Conservation (phyloP, 768 basidiomycete species). For the Rhodotorula babjevae region DNA sequence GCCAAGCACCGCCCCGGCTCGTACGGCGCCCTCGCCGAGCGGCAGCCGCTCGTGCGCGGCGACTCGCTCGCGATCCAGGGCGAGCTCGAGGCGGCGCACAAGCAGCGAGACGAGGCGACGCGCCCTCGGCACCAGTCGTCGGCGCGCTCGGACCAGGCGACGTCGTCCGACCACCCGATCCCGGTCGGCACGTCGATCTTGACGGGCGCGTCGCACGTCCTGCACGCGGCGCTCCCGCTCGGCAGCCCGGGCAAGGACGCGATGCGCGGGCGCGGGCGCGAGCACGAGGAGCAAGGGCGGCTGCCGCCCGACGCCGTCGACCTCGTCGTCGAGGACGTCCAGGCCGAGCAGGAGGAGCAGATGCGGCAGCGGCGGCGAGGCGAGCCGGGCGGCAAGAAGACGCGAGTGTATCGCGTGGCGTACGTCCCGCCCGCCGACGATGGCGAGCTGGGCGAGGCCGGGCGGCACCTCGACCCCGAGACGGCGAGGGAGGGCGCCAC, state of each 20-base stretch:
- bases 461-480: not conserved
- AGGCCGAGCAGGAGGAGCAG: conserved; percentile 55
- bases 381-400: conserved; percentile 51
- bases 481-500: not conserved
- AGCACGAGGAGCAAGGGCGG: conserved; percentile 30
- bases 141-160: not conserved
- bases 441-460: not conserved
- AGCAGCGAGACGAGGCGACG: not conserved
- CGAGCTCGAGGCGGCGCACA: not conserved
- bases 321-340: conserved; percentile 67
- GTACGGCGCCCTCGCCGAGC: conserved; percentile 32
- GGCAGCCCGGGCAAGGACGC: not conserved
- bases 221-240: conserved; percentile 40
- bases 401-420: conserved; percentile 24
- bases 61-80: not conserved
- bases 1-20: conserved; percentile 31
- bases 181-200: conserved; percentile 11
- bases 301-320: conserved; percentile 69
- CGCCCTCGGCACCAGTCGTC: not conserved
- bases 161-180: conserved; percentile 18
- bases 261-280: conserved; percentile 7
- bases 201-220: conserved; percentile 17
- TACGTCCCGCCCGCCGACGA: conserved; percentile 5
- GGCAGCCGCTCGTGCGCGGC: not conserved
- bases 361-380: conserved; percentile 59